phyloP scores from a whole-genome alignment of 2,329 filamentous ascomycete species.

The Arachnomyces sp. region DNA sequence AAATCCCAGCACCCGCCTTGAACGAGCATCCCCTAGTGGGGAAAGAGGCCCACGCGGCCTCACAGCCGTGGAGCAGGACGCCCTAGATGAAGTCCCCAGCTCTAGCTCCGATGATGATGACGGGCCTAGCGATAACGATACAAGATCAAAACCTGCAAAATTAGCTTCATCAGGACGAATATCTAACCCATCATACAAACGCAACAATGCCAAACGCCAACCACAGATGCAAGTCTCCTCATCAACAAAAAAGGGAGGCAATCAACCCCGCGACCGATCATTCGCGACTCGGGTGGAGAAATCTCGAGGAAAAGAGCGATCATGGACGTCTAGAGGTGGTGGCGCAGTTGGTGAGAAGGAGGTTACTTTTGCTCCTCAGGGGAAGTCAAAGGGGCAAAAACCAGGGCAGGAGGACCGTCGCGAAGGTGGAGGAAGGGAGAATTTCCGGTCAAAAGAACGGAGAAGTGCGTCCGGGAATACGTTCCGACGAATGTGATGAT shows the following conservation, averaged over 20 bases:
- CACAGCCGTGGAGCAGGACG: constrained; percentile 58
- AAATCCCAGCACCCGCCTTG: constrained; percentile 69
- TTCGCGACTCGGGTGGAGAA: constrained; percentile 51
- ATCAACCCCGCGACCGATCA: constrained; percentile 43
- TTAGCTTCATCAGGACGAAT: constrained; percentile 34
- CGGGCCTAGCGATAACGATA: constrained; percentile 26
- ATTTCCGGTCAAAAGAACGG: constrained; percentile 33
- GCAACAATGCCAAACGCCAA: constrained; percentile 42
- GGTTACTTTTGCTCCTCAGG: constrained; percentile 52
- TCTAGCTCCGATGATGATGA: constrained; percentile 32
- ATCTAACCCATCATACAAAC: constrained; percentile 50
- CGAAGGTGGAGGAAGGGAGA: constrained; percentile 15
- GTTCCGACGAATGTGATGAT: constrained; percentile 38
- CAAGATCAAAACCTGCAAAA: neutral
- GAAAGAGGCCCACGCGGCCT: constrained; percentile 41
- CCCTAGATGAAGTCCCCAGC: constrained; percentile 42
- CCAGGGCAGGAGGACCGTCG: constrained; percentile 10
- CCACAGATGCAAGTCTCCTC: constrained; percentile 51
- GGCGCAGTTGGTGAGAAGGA: constrained; percentile 45
- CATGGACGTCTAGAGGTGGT: constrained; percentile 18
- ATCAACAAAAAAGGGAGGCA: constrained; percentile 33
- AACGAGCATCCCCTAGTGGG: constrained; percentile 10
- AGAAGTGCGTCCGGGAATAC: constrained; percentile 44
- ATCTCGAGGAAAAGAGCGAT: constrained; percentile 29
- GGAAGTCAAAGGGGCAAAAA: constrained; percentile 31